Evolutionary conservation across 148 eudicot genomes (phyloP), one percentile per base, ranked within the genome.

Genomic region (Camellia lanceoleosa): DNA sequence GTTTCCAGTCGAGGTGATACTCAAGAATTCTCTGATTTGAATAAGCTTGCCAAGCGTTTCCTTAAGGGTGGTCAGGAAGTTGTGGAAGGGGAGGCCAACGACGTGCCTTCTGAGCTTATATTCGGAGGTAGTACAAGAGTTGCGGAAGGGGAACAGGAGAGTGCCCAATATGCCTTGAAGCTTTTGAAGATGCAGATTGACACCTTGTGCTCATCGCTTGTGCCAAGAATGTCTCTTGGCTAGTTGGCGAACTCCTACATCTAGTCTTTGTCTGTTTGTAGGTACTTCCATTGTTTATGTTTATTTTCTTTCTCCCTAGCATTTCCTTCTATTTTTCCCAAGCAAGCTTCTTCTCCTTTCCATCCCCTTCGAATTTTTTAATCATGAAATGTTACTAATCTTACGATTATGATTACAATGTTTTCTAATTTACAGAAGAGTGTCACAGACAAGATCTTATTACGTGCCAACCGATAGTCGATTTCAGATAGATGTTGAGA

Each of bases 101-200:
- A 83, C 71, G 82, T 80, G 74, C 99, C 94, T 43, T 96, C 99
- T 88, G 83, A 75, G 99, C 98, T 79, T 96, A 92, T 88, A 78
- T 96, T 88, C 87, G 83, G 99, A 96, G 83, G 99, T 96, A 56
- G 94, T 96, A 42, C 92, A 93, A 77, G 99, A 96, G 83, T 84
- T 96, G 74, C 88, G 88, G 58, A 96, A 89, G 83, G 98, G 81
- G 99, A 93, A 85, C 89, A 92, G 56, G 97, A 86, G 99, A 96
- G 82, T 96, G 99, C 80, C 99, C 99, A 74, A 93, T 96, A 78
- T 96, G 99, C 86, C 97, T 96, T 83, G 99, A 96, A 87, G 95
- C 95, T 84, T 93, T 89, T 89, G 99, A 96, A 87, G 99, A 96
- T 90, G 93, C 99, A 64, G 97, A 42, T 85, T 96, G 88, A 96